Conservation (phyloP, 2,329 filamentous ascomycete species). For the Trichoderma simmonsii region DNA sequence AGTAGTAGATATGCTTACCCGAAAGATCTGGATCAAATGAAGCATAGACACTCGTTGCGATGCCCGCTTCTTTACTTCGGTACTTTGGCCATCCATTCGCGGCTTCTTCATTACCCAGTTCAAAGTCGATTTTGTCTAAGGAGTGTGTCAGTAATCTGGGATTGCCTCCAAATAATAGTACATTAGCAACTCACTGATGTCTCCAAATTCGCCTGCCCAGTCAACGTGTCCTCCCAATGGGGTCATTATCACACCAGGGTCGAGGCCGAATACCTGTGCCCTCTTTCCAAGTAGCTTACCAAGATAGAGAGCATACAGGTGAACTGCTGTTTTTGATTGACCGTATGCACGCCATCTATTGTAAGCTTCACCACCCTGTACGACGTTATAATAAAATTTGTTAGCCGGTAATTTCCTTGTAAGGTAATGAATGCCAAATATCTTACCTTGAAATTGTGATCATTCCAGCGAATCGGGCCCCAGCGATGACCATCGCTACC, state of each 20-base stretch:
- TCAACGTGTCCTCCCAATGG: constrained; percentile 26
- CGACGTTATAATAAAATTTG: background rate
- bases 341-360: background rate
- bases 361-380: background rate
- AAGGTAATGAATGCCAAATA: background rate
- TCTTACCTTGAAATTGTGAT: background rate
- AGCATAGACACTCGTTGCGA: background rate
- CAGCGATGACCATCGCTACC: background rate
- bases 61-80: background rate
- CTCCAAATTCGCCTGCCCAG: background rate
- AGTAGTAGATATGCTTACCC: background rate
- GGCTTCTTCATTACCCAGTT: background rate
- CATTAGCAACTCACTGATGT: background rate
- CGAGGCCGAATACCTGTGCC: constrained; percentile 33
- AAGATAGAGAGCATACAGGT: background rate
- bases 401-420: background rate
- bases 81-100: constrained; percentile 5
- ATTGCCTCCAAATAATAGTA: background rate
- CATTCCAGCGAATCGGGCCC: background rate
- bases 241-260: constrained; percentile 34
- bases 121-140: background rate
- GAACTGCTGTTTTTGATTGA: background rate
- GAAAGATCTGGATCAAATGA: background rate
- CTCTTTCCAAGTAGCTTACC: constrained; percentile 30
- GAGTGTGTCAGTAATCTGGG: background rate